phyloP scores from a whole-genome alignment of 805 yeast genomes.

The Clavispora phyllophila region DNA sequence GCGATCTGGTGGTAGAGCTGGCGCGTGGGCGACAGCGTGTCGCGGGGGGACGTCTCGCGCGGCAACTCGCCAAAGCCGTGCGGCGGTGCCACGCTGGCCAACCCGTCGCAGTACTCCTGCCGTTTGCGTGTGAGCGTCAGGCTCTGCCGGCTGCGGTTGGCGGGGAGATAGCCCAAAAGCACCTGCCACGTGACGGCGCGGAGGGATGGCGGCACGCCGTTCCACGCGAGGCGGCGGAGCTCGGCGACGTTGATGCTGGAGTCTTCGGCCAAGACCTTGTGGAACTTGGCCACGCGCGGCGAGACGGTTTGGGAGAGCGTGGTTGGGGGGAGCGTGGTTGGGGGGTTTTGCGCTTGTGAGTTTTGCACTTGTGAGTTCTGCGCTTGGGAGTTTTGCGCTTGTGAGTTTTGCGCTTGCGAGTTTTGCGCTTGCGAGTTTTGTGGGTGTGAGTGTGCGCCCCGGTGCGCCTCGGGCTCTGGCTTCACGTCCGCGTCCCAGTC shows the following conservation, averaged over 20 bases:
- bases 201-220: slow-evolving; percentile 80
- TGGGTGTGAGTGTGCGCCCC: background rate
- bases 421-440: too few relatives aligned
- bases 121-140: slow-evolving; percentile 72
- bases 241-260: slow-evolving; percentile 60
- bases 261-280: slow-evolving; percentile 48
- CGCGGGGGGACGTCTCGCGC: slow-evolving; percentile 19
- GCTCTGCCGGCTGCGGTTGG: slow-evolving; percentile 71
- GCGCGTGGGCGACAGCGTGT: slow-evolving; percentile 48
- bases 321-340: too few relatives aligned
- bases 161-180: slow-evolving; percentile 83
- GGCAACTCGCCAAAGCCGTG: slow-evolving; percentile 1
- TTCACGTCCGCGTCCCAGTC: slow-evolving; percentile 84
- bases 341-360: too few relatives aligned
- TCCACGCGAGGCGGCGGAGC: slow-evolving; percentile 81
- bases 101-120: slow-evolving; percentile 76
- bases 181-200: slow-evolving; percentile 88
- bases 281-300: slow-evolving; percentile 45
- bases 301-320: background rate
- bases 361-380: background rate
- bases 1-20: slow-evolving; percentile 93
- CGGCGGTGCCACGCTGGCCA: slow-evolving; percentile 37
- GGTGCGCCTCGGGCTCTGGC: slow-evolving; percentile 24
- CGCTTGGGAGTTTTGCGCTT: background rate
- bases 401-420: too few relatives aligned